phyloP scores from a whole-genome alignment of 441 rosid genomes.

The Erodium texanum region DNA sequence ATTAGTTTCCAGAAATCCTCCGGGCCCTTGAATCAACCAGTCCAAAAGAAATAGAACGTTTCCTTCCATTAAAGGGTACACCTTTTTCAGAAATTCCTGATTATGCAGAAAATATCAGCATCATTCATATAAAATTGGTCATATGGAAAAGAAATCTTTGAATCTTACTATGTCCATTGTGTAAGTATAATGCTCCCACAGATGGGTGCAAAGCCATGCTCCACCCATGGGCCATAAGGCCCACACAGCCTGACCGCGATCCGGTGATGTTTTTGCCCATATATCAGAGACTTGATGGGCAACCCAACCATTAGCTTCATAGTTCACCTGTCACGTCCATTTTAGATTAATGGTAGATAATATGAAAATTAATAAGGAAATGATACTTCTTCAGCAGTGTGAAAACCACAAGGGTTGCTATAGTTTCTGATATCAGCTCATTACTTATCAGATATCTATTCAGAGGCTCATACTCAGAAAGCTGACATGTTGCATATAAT shows the following conservation, averaged over 20 bases:
- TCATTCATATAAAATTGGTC: slow-evolving; percentile 4
- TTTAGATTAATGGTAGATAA: neutral
- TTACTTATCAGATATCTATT: neutral
- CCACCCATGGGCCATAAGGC: slow-evolving; percentile 28
- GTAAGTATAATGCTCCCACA: slow-evolving; percentile 25
- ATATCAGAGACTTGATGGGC: slow-evolving; percentile 21
- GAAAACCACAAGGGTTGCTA: neutral
- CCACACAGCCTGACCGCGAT: slow-evolving; percentile 24
- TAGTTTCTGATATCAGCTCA: neutral
- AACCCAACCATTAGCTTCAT: slow-evolving; percentile 23
- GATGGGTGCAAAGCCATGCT: slow-evolving; percentile 27
- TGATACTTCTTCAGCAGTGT: neutral
- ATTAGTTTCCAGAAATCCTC: slow-evolving; percentile 20
- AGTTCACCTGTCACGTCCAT: slow-evolving; percentile 18
- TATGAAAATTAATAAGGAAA: neutral
- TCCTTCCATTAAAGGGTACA: slow-evolving; percentile 17
- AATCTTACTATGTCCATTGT: slow-evolving; percentile 24
- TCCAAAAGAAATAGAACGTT: slow-evolving; percentile 18
- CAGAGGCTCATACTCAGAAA: neutral
- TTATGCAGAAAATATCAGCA: slow-evolving; percentile 11
- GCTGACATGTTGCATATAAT: neutral
- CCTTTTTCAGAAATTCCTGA: slow-evolving; percentile 21
- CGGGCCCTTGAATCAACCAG: slow-evolving; percentile 22
- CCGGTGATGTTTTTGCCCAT: slow-evolving; percentile 27
- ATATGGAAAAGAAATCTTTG: neutral